Evolutionary conservation across 495 filamentous ascomycete species (phyloP).

Genomic region (Penicillium salamii): DNA sequence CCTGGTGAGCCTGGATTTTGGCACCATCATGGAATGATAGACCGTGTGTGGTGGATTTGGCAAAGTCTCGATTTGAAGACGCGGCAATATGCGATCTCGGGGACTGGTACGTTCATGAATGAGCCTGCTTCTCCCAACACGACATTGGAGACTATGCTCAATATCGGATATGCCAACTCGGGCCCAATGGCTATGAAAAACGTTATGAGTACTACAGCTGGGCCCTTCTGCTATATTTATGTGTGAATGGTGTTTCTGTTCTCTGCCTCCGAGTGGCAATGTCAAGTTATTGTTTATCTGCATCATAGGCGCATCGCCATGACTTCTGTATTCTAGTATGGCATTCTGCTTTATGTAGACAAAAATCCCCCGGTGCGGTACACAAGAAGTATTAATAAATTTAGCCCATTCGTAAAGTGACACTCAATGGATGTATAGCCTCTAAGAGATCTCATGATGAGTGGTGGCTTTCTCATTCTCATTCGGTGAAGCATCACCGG

Average conservation of each 20-base stretch:
- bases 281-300: too few species aligned
- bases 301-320: too few species aligned
- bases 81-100: constrained; percentile 41
- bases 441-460: not conserved
- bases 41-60: constrained; percentile 66
- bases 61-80: constrained; percentile 51
- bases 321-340: too few species aligned
- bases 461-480: not conserved
- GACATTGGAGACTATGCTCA: constrained; percentile 38
- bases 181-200: constrained; percentile 33
- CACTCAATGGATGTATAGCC: too few species aligned
- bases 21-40: constrained; percentile 64
- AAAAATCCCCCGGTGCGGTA: too few species aligned
- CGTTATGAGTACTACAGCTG: constrained; percentile 42
- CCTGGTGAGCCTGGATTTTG: constrained; percentile 63
- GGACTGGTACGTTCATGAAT: constrained; percentile 54
- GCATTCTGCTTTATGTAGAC: too few species aligned
- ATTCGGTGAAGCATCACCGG: not conserved
- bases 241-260: too few species aligned
- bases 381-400: too few species aligned
- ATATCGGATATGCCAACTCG: constrained; percentile 35
- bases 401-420: too few species aligned
- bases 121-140: constrained; percentile 42
- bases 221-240: constrained; percentile 53
- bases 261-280: too few species aligned